Percentiles rank a stretch among this genome's conserved stretches.
These are phyloP conservation scores for Paramecium pentaurelia DNA, from an alignment of 73 alveolate genomes.

Conservation along the genomic window DNA sequence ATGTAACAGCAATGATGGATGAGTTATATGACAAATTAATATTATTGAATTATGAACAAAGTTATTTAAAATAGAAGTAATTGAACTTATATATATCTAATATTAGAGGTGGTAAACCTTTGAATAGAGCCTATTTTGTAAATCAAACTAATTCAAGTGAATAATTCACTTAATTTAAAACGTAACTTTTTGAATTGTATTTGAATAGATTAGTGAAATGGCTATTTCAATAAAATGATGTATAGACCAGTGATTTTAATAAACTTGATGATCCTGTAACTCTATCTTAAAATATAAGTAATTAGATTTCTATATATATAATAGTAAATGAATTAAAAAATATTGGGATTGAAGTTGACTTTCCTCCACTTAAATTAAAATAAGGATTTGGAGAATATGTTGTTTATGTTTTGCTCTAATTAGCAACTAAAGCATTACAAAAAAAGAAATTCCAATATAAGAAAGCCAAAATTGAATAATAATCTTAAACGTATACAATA, in stretches of 20 bases:
- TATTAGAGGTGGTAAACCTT: not conserved
- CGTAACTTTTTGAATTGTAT: constrained; percentile 42
- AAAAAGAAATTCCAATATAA: constrained; percentile 41
- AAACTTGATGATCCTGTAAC: constrained; percentile 59
- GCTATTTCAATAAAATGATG: constrained; percentile 52
- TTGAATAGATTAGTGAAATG: constrained; percentile 50
- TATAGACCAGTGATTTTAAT: constrained; percentile 49
- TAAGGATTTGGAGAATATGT: constrained; percentile 57
- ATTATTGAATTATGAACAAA: constrained; percentile 36
- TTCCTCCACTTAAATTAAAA: constrained; percentile 55
- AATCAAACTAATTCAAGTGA: constrained; percentile 47
- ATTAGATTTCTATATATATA: not conserved
- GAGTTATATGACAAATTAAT: constrained; percentile 52
- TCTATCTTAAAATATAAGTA: constrained; percentile 50
- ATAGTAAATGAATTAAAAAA: constrained; percentile 57
- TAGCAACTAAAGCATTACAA: constrained; percentile 54
- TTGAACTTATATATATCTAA: not conserved
- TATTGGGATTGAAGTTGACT: constrained; percentile 58
- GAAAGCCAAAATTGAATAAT: constrained; percentile 46
- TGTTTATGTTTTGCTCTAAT: constrained; percentile 28
- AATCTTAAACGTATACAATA: constrained; percentile 9
- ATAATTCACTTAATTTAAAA: constrained; percentile 51
- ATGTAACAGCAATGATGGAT: constrained; percentile 55
- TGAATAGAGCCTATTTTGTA: constrained; percentile 54
- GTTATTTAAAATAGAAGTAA: constrained; percentile 45